These are phyloP conservation scores for Penicillium vulpinum DNA, from an alignment of 2,329 filamentous ascomycete species.

Conservation along the genomic window DNA sequence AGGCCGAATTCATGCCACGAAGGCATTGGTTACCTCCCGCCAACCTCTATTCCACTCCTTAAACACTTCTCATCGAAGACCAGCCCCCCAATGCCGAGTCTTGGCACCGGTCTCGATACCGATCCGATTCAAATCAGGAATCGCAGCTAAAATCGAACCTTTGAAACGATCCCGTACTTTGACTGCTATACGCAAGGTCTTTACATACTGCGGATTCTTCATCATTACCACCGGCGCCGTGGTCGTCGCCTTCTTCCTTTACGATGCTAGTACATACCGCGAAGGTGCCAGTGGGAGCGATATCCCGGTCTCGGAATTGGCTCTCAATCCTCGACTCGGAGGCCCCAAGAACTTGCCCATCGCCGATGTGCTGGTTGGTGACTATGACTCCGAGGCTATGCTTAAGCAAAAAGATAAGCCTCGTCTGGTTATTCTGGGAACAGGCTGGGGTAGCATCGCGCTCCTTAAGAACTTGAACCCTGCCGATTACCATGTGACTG, in stretches of 20 bases:
- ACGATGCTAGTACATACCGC: slow-evolving; percentile 88
- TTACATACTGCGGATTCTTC: slow-evolving; percentile 73
- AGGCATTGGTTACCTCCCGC: slow-evolving; percentile 9
- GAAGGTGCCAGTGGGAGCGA: slow-evolving; percentile 67
- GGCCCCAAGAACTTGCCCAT: slow-evolving; percentile 96
- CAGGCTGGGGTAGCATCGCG: slow-evolving; percentile 92
- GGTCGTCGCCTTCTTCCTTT: slow-evolving; percentile 84
- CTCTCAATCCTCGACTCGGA: slow-evolving; percentile 75
- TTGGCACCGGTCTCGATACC: slow-evolving; percentile 24
- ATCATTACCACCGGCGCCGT: slow-evolving; percentile 68
- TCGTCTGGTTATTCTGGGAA: slow-evolving; percentile 85
- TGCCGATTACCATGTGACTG: slow-evolving; percentile 92
- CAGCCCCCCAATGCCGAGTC: slow-evolving; percentile 21
- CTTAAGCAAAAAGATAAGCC: slow-evolving; percentile 79
- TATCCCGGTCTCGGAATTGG: slow-evolving; percentile 79
- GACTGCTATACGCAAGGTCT: slow-evolving; percentile 65
- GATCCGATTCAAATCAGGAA: slow-evolving; percentile 36
- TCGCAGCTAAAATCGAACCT: slow-evolving; percentile 22
- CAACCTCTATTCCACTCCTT: slow-evolving; percentile 21
- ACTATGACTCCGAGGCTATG: slow-evolving; percentile 75
- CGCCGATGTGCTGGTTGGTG: slow-evolving; percentile 81
- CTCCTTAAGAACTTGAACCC: slow-evolving; percentile 86
- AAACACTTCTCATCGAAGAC: slow-evolving; percentile 24
- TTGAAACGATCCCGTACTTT: slow-evolving; percentile 35
- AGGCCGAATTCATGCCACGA: slow-evolving; percentile 22